These are phyloP conservation scores for Lodderomyces margitis DNA, from an alignment of 1,139 yeast genomes.

Conservation along the genomic window DNA sequence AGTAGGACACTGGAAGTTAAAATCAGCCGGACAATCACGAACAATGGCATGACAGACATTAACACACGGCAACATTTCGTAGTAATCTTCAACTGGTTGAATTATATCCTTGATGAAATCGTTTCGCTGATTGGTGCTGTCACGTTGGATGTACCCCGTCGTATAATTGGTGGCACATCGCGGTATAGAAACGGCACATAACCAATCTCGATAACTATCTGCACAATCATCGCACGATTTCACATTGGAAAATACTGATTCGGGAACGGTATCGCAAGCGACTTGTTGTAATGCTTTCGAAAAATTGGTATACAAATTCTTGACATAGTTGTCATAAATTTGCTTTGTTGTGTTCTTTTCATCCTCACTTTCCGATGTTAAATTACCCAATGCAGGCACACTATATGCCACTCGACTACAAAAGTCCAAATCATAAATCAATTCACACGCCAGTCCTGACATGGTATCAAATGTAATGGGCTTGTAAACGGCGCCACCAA, in stretches of 20 bases:
- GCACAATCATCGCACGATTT: slow-evolving; percentile 73
- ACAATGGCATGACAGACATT: slow-evolving; percentile 77
- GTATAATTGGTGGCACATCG: slow-evolving; percentile 61
- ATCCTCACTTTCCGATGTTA: slow-evolving; percentile 4
- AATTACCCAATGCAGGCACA: slow-evolving; percentile 62
- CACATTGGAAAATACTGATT: slow-evolving; percentile 71
- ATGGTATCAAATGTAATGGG: slow-evolving; percentile 64
- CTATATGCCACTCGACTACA: slow-evolving; percentile 84
- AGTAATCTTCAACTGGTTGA: slow-evolving; percentile 60
- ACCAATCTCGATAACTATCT: slow-evolving; percentile 76
- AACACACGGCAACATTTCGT: slow-evolving; percentile 83
- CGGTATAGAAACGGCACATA: slow-evolving; percentile 89
- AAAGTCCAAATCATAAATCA: slow-evolving; percentile 71
- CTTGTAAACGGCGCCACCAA: slow-evolving; percentile 68
- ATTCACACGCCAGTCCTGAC: slow-evolving; percentile 57
- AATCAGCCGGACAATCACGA: slow-evolving; percentile 77
- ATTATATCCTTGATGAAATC: slow-evolving; percentile 54
- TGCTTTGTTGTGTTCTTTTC: slow-evolving; percentile 22
- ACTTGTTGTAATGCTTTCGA: slow-evolving; percentile 72
- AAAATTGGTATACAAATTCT: slow-evolving; percentile 58
- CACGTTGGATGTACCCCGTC: slow-evolving; percentile 48
- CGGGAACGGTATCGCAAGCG: slow-evolving; percentile 72
- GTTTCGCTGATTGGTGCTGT: slow-evolving; percentile 51
- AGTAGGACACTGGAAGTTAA: slow-evolving; percentile 73
- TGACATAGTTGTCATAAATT: slow-evolving; percentile 66